A percentile compares a stretch with the other conserved stretches of the same genome.
Conservation (phyloP, 495 filamentous ascomycete genomes). For the Xylaria bambusicola region DNA sequence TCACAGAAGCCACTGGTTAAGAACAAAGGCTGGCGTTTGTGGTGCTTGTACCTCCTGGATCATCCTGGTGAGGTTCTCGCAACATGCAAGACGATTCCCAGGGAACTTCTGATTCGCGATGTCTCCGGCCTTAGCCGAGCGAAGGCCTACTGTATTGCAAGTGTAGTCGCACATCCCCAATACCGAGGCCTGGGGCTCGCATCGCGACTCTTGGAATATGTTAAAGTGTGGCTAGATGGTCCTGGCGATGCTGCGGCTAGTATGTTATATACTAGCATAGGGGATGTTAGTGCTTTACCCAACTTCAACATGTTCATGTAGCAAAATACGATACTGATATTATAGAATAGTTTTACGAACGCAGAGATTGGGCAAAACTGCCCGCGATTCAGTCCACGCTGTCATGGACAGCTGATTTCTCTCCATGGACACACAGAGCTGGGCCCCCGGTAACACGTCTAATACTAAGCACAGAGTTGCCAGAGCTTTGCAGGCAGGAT, state of each 20-base stretch:
- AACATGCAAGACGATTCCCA: neutral
- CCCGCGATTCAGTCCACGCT: neutral
- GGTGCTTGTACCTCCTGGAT: neutral
- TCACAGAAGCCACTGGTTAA: neutral
- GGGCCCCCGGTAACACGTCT: neutral
- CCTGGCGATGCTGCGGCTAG: neutral
- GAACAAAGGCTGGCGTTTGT: neutral
- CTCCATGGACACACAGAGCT: neutral
- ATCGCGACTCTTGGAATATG: neutral
- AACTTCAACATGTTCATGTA: neutral
- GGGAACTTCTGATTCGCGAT: neutral
- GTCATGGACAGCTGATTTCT: neutral
- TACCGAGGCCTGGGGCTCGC: neutral
- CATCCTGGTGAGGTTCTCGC: neutral
- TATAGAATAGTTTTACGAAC: neutral
- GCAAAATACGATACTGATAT: neutral
- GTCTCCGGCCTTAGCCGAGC: neutral
- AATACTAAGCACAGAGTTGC: neutral
- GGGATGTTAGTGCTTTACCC: neutral
- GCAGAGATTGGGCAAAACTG: neutral
- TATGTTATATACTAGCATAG: neutral
- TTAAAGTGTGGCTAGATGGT: neutral
- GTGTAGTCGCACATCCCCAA: neutral
- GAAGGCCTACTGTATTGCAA: neutral
- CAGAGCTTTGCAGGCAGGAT: neutral